Percentiles rank a stretch among this genome's conserved stretches.
Conservation (phyloP, 352 stramenopile genomes). For the Pythium apleroticum region DNA sequence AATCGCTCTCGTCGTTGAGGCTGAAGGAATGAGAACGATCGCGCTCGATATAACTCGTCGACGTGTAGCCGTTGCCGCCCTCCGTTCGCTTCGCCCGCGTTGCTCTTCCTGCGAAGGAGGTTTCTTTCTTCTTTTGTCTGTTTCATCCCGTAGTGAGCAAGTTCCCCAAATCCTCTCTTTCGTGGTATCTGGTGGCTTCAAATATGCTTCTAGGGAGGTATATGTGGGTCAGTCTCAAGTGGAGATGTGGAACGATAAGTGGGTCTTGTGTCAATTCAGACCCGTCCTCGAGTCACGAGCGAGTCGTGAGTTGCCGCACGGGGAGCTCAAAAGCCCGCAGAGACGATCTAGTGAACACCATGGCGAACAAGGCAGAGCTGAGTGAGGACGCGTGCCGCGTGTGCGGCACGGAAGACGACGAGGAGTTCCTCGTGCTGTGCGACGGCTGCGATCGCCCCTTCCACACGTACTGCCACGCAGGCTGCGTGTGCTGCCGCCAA, state of each 20-base stretch:
- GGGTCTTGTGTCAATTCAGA: constrained; percentile 11
- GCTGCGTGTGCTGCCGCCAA: constrained; percentile 74
- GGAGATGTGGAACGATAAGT: constrained; percentile 7
- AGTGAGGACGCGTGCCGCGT: constrained; percentile 79
- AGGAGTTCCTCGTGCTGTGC: constrained; percentile 78
- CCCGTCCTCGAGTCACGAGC: constrained; percentile 12
- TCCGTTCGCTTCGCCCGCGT: neutral
- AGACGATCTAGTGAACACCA: constrained; percentile 30
- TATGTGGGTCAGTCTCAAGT: constrained; percentile 4
- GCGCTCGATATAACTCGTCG: constrained; percentile 12
- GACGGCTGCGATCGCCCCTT: constrained; percentile 77
- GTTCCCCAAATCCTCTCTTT: constrained; percentile 20
- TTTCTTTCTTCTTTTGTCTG: constrained; percentile 20
- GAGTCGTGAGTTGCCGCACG: constrained; percentile 1
- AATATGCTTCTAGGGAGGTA: neutral
- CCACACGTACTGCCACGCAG: constrained; percentile 71
- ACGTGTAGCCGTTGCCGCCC: constrained; percentile 4
- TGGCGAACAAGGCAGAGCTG: constrained; percentile 28
- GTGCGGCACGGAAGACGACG: constrained; percentile 71
- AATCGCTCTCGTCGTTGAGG: neutral
- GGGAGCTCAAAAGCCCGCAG: neutral
- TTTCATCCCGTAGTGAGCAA: constrained; percentile 23
- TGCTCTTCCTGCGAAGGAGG: neutral
- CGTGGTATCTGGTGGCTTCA: constrained; percentile 12
- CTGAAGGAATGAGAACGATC: neutral